Evolutionary conservation across 345 rosid species (phyloP).

Genomic region (Corchorus olitorius): DNA sequence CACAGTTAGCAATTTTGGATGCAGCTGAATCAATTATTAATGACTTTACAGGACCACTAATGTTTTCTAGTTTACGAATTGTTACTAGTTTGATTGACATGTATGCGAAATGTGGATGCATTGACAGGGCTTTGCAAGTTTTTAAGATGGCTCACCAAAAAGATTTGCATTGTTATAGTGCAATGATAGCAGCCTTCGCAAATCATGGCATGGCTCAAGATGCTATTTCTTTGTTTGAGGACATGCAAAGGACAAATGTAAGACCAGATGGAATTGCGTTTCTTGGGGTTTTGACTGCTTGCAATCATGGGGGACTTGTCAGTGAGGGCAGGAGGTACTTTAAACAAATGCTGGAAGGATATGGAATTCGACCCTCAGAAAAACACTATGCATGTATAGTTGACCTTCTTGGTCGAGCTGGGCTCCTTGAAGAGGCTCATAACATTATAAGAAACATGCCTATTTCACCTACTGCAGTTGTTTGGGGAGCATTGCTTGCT

Average conservation of each 20-base stretch:
- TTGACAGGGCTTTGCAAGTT: constrained; percentile 21
- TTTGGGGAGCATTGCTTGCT: constrained; percentile 42
- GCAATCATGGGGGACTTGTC: constrained; percentile 39
- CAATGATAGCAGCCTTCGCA: constrained; percentile 40
- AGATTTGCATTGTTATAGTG: constrained; percentile 34
- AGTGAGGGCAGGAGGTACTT: constrained; percentile 39
- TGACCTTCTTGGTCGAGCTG: constrained; percentile 41
- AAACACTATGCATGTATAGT: constrained; percentile 41
- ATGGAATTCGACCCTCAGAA: constrained; percentile 33
- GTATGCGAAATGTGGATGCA: constrained; percentile 36
- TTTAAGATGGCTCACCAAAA: constrained; percentile 27
- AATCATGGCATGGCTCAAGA: constrained; percentile 35
- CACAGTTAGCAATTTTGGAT: constrained; percentile 24
- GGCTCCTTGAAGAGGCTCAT: constrained; percentile 36
- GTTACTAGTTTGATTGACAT: constrained; percentile 34
- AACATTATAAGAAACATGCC: constrained; percentile 28
- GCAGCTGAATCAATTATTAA: constrained; percentile 22
- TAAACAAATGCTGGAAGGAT: constrained; percentile 33
- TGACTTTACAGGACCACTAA: constrained; percentile 1
- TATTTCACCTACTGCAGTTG: constrained; percentile 22
- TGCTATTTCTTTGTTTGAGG: constrained; percentile 31
- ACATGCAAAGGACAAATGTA: constrained; percentile 31
- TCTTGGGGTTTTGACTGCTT: constrained; percentile 41
- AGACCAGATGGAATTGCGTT: constrained; percentile 39
- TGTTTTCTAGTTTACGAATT: constrained; percentile 7